Evolutionary conservation across 1,284 basidiomycete genomes (phyloP).

Genomic region (Apiotrichum gamsii): DNA sequence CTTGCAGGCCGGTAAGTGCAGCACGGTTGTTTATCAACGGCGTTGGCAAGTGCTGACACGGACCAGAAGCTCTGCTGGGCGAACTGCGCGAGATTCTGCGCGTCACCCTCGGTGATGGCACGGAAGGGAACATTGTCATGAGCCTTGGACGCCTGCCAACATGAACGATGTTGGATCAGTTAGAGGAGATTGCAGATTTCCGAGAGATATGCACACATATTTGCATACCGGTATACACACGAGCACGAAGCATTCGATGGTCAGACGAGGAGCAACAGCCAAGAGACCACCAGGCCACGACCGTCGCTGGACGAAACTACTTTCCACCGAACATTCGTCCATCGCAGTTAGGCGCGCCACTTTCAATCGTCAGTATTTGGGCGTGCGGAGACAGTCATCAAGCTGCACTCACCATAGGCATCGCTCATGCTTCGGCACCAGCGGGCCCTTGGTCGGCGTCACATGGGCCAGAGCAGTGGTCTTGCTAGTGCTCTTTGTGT

Average conservation of each 20-base stretch:
- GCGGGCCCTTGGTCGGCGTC: neutral
- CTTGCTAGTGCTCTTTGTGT: slow-evolving; percentile 6
- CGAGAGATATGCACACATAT: too few relatives aligned
- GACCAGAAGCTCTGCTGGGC: slow-evolving; percentile 29
- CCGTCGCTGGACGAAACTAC: too few relatives aligned
- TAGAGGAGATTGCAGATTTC: too few relatives aligned
- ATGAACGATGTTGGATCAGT: too few relatives aligned
- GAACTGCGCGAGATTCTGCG: slow-evolving; percentile 36
- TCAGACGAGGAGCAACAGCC: too few relatives aligned
- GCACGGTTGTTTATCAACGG: neutral
- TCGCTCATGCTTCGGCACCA: slow-evolving; percentile 1
- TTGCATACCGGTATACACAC: too few relatives aligned
- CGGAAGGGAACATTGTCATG: slow-evolving; percentile 13
- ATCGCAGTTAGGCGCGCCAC: slow-evolving; percentile 23
- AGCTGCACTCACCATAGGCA: slow-evolving; percentile 5
- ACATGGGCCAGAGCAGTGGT: slow-evolving; percentile 20
- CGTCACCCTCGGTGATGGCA: slow-evolving; percentile 27
- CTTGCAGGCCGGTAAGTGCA: slow-evolving; percentile 32
- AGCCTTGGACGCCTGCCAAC: neutral
- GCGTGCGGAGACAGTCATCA: too few relatives aligned
- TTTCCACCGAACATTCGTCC: slow-evolving; percentile 29
- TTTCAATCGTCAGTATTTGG: slow-evolving; percentile 2
- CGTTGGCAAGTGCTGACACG: neutral
- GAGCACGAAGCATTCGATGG: too few relatives aligned
- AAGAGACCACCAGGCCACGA: too few relatives aligned